These are phyloP conservation scores for Pseudocercospora pini-densiflorae DNA, from an alignment of 2,329 filamentous ascomycete species.

Conservation along the genomic window DNA sequence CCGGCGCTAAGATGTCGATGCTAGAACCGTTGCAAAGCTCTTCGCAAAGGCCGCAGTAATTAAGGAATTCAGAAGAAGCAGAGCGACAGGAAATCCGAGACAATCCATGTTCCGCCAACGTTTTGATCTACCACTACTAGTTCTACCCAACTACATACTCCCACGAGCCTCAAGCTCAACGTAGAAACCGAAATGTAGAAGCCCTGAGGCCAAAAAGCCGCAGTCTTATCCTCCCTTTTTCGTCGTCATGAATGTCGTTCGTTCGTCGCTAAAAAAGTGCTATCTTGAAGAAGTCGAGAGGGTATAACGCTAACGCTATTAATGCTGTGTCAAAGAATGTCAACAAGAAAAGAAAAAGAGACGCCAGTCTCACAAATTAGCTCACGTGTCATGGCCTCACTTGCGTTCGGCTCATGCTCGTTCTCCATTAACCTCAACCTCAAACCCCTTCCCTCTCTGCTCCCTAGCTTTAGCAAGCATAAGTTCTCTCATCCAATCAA, in stretches of 20 bases:
- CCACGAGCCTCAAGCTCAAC: neutral
- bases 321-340: neutral
- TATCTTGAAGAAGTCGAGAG: neutral
- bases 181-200: neutral
- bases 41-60: neutral
- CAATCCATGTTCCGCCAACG: neutral
- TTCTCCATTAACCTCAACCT: slow-evolving; percentile 76
- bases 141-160: slow-evolving; percentile 1
- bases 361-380: too few species aligned
- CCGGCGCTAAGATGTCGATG: neutral
- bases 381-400: too few species aligned
- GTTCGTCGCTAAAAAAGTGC: neutral
- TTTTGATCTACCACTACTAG: neutral
- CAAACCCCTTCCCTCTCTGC: slow-evolving; percentile 82
- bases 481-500: slow-evolving; percentile 95
- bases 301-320: neutral
- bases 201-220: neutral
- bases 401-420: neutral
- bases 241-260: neutral
- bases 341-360: neutral
- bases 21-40: too few species aligned
- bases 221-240: neutral
- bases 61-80: neutral
- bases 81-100: neutral
- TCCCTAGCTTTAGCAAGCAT: slow-evolving; percentile 88